Evolutionary conservation across 805 yeast species (phyloP), one percentile per base, ranked within the genome.

Genomic region (Saccharomycopsis guyanensis): DNA sequence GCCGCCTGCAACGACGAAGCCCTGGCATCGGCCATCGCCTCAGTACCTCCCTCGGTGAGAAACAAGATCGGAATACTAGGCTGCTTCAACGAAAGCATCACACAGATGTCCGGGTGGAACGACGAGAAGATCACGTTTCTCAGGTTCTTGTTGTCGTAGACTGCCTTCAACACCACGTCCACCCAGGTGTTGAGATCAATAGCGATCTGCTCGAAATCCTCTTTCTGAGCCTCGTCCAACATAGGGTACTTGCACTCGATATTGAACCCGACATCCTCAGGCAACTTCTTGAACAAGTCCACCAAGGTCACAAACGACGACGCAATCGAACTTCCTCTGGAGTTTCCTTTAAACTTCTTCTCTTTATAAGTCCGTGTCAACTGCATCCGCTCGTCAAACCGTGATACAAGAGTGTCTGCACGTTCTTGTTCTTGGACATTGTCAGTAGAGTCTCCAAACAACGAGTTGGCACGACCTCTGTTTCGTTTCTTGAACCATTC

Each of bases 221-320:
- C 97, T 2, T 71, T 72, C 60, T 88, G 84, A 0, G 95, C 89
- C 65, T 91, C 97, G 60, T 87, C 95, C 43, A 87, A 71, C 93
- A 91, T 85, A 1, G 97, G 97, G 60, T 88, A 91, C 60, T 91
- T 88, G 64, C 93, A 80, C 63, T 91, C 97, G 51, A 91, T 86
- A 59, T 91, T 91, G 67, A 93, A 89, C 0, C 97, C 97, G 13
- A 89, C 94, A 49, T 73, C 75, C 47, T 72, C 69, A 1, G 97
- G 97, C 22, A 91, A 66, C 54, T 85, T 85, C 57, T 74, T 73
- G 66, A 91, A 87, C 40, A 89, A 72, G 54, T 89, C 96, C 56
- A 76, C 82, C 54, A 91, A 70, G 0, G 97, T 88, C 6, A 91
- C 95, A 62, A 91, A 91, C 27, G 86, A 82, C 0, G 96, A 86